Evolutionary conservation across 148 eudicot genomes (phyloP), one percentile per base, ranked within the genome.

Genomic region (Cornus controversa): DNA sequence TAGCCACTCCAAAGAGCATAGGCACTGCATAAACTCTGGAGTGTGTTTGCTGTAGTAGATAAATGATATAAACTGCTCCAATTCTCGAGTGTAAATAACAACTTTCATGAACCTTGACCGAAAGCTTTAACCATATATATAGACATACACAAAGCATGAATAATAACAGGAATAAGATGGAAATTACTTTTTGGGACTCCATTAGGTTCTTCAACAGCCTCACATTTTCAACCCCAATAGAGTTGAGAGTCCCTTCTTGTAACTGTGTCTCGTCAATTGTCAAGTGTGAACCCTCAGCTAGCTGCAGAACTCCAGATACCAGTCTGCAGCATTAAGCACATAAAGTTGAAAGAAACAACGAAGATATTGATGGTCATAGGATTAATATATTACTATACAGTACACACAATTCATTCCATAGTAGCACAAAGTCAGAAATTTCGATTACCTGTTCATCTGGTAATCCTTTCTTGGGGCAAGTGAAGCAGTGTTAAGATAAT

Each of bases 251-350:
- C 74, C 99, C 99, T 53, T 90, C 73, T 81, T 92, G 88, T 85
- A 96, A 82, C 34, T 70, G 82, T 31, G 98, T 90, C 89, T 96
- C 99, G 63, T 92, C 95, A 78, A 96, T 85, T 60, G 81, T 93
- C 75, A 96, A 74, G 85, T 96, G 99, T 22, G 98, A 89, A 36
- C 99, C 99, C 78, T 93, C 91, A 37, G 98, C 92, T 77, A 93
- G 85, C 84, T 96, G 98, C 70, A 96, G 86, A 67, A 78, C 86
- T 78, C 97, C 99, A 58, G 93, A 75, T 71, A 88, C 88, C 83
- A 96, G 84, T 88, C 99, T 96, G 96, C 63, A 78, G 67, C 28
- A 74, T 34, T 28, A 60, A 80, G 76, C 27, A 75, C 22, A 78
- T 24, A 72, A 74, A 71, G 47, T 69, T 67, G 72, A 27, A 77